Conservation (phyloP, 1,284 basidiomycete species). For the Ceratobasidium sp. region DNA sequence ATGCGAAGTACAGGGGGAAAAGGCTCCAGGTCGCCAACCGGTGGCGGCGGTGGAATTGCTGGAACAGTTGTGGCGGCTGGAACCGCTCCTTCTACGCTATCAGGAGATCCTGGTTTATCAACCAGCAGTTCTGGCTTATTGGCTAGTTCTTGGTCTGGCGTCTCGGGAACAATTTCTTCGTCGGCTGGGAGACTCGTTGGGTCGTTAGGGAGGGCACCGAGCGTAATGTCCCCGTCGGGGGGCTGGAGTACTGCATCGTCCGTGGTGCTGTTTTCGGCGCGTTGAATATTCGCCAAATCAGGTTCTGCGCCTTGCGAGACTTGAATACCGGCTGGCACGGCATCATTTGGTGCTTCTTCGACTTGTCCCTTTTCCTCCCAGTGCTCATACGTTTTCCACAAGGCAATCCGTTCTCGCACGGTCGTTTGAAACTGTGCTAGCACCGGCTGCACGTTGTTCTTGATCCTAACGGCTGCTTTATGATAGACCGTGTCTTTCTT, state of each 20-base stretch:
- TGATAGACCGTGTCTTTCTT: slow-evolving; percentile 78
- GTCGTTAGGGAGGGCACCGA: neutral
- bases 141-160: slow-evolving; percentile 33
- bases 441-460: slow-evolving; percentile 68
- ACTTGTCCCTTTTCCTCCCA: slow-evolving; percentile 5
- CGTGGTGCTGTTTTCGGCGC: neutral
- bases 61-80: neutral
- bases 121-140: neutral
- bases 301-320: neutral
- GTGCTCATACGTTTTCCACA: slow-evolving; percentile 10
- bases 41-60: neutral
- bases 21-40: slow-evolving; percentile 80
- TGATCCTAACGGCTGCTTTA: slow-evolving; percentile 78
- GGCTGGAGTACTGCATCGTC: neutral
- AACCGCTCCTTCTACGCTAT: neutral
- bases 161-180: slow-evolving; percentile 35
- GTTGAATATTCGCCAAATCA: neutral
- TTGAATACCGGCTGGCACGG: neutral
- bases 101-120: neutral
- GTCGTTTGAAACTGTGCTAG: slow-evolving; percentile 68
- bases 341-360: neutral
- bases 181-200: slow-evolving; percentile 28
- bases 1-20: slow-evolving; percentile 66
- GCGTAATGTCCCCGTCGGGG: neutral
- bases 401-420: slow-evolving; percentile 10